These are phyloP conservation scores for Epichloe hybrida DNA, from an alignment of 2,329 filamentous ascomycete genomes.

Conservation along the genomic window DNA sequence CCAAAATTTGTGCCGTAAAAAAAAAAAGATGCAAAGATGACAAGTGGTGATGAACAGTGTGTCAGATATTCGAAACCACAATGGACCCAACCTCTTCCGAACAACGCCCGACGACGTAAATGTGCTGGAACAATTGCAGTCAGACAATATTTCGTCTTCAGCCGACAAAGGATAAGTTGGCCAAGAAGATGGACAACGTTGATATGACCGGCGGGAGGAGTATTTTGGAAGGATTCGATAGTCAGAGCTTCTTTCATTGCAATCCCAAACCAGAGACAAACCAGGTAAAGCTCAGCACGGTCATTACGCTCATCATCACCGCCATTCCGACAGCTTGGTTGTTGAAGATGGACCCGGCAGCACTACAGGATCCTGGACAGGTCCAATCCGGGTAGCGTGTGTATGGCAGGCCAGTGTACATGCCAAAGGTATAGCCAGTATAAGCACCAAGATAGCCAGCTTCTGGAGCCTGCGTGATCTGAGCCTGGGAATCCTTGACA, in stretches of 20 bases:
- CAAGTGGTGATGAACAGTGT: background rate
- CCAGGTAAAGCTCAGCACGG: slow-evolving; percentile 49
- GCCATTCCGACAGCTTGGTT: slow-evolving; percentile 35
- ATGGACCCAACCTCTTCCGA: background rate
- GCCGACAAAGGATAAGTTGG: background rate
- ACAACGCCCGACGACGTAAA: background rate
- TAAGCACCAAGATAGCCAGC: slow-evolving; percentile 42
- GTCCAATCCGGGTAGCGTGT: slow-evolving; percentile 36
- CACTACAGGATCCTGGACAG: slow-evolving; percentile 45
- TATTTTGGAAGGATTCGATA: background rate
- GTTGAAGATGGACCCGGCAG: slow-evolving; percentile 33
- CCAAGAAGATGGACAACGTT: background rate
- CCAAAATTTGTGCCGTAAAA: background rate
- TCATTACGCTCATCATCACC: slow-evolving; percentile 39
- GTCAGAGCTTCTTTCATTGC: slow-evolving; percentile 11
- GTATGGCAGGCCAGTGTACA: slow-evolving; percentile 42
- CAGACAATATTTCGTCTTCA: background rate
- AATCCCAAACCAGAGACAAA: slow-evolving; percentile 41
- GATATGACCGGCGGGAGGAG: background rate
- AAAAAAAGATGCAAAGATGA: background rate
- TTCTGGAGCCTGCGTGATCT: slow-evolving; percentile 34
- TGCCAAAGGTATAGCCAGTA: slow-evolving; percentile 38
- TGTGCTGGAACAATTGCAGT: background rate
- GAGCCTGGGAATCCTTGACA: slow-evolving; percentile 44
- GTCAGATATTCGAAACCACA: background rate